These are phyloP conservation scores for sunflower (Helianthus annuus) DNA, from an alignment of 129 eudicot genomes.

Conservation along the genomic window DNA sequence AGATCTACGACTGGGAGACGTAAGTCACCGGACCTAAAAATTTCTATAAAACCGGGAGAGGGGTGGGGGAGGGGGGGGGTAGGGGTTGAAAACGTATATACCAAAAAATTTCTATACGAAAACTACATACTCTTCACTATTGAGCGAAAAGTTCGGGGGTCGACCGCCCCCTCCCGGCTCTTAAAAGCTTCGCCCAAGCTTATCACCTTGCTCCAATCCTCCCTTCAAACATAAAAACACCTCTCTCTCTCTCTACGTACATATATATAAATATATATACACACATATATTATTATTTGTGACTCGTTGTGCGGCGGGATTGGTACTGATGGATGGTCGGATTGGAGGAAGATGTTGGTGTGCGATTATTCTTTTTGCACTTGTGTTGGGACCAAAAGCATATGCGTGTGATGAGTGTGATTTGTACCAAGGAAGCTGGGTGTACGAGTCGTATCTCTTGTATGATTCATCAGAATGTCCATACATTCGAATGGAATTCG, in stretches of 20 bases:
- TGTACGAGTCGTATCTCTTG: constrained; percentile 51
- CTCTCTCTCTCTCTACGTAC: neutral
- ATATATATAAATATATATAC: neutral
- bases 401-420: constrained; percentile 22
- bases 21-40: too few species aligned
- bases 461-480: constrained; percentile 56
- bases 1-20: too few species aligned
- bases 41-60: too few species aligned
- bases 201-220: neutral
- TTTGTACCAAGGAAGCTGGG: constrained; percentile 55
- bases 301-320: neutral
- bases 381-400: constrained; percentile 11
- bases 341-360: constrained; percentile 22
- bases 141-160: too few species aligned
- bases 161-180: too few species aligned
- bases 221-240: neutral
- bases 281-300: too few species aligned
- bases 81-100: too few species aligned
- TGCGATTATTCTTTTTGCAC: constrained; percentile 4
- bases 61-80: too few species aligned
- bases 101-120: too few species aligned
- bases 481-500: constrained; percentile 51
- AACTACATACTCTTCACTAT: too few species aligned
- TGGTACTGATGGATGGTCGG: constrained; percentile 9
- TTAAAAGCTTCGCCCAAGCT: neutral